Percentiles rank a stretch among this genome's conserved stretches.
Evolutionary conservation across 2,329 filamentous ascomycete genomes (phyloP).

Genomic region (Amauroascus verrucosus): DNA sequence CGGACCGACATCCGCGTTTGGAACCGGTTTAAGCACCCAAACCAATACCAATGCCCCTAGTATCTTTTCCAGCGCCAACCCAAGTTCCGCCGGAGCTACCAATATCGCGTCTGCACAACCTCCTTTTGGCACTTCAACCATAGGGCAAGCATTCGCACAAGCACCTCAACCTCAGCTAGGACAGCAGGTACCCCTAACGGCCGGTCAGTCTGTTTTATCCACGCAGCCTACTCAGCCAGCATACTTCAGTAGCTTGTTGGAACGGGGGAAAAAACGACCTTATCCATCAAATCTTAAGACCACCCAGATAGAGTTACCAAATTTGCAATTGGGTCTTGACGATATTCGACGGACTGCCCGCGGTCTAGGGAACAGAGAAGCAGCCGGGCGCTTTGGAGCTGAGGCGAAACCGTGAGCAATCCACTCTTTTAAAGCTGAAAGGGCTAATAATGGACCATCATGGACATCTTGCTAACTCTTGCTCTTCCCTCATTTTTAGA

Average conservation of each 20-base stretch:
- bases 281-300: slow-evolving; percentile 44
- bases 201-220: slow-evolving; percentile 18
- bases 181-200: slow-evolving; percentile 21
- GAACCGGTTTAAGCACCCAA: slow-evolving; percentile 24
- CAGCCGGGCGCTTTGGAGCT: slow-evolving; percentile 32
- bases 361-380: slow-evolving; percentile 60
- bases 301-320: slow-evolving; percentile 67
- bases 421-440: background rate
- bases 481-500: slow-evolving; percentile 36
- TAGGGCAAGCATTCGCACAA: slow-evolving; percentile 22
- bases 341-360: slow-evolving; percentile 70
- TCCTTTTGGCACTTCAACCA: slow-evolving; percentile 20
- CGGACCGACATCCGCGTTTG: slow-evolving; percentile 14
- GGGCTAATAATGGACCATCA: background rate
- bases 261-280: slow-evolving; percentile 56
- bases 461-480: background rate
- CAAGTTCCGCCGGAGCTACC: background rate
- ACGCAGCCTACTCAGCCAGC: slow-evolving; percentile 40
- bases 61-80: slow-evolving; percentile 6
- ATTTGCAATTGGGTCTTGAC: slow-evolving; percentile 78
- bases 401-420: slow-evolving; percentile 45
- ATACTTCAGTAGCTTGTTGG: slow-evolving; percentile 55
- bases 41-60: slow-evolving; percentile 18
- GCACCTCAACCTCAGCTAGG: slow-evolving; percentile 14
- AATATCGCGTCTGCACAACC: slow-evolving; percentile 17